Base-by-base conservation (phyloP, 345 rosid species). In the Euclidium syriacum region DNA sequence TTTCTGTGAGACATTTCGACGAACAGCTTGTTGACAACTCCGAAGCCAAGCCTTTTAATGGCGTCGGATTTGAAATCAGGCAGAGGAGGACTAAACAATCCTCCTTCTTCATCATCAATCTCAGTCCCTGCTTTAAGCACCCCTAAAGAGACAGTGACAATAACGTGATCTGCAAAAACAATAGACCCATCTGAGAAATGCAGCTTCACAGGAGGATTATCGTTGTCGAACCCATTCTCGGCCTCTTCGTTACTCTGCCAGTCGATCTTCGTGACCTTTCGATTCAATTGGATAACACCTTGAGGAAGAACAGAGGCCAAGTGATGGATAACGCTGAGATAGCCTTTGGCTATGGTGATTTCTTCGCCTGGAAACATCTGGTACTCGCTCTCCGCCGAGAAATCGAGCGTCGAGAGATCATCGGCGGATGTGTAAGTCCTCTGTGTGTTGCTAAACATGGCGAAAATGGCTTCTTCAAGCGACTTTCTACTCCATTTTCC, bases 291-390 rank as follows among this genome's bases (percentile, higher is more conserved):
- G 67, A 94, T 70, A 15, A 85, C 66, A 52, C 82, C 91, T 12
- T 65, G 77, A 3, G 97, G 99, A 29, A 94, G 80, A 62, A 75
- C 87, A 49, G 91, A 83, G 18, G 99, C 95, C 16, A 94, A 68
- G 10, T 80, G 77, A 62, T 80, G 75, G 16, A 90, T 79, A 41
- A 94, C 64, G 60, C 82, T 84, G 35, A 72, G 71, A 67, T 90
- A 94, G 15, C 99, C 99, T 67, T 82, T 90, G 10, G 99, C 95
- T 33, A 94, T 85, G n/a, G 99, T 94, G 78, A 87, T 80, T 73
- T 94, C 99, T 66, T 94, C 97, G 4, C 94, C 97, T 1, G 95
- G 90, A 71, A 85, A 94, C 99, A 90, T 78, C 24, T 71, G 72
- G 46, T 94, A 94, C 80, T 94, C 97, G 1, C 96, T 85, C 65